Base-by-base conservation (phyloP, 306 rosid species). In the Parietaria judaica region DNA sequence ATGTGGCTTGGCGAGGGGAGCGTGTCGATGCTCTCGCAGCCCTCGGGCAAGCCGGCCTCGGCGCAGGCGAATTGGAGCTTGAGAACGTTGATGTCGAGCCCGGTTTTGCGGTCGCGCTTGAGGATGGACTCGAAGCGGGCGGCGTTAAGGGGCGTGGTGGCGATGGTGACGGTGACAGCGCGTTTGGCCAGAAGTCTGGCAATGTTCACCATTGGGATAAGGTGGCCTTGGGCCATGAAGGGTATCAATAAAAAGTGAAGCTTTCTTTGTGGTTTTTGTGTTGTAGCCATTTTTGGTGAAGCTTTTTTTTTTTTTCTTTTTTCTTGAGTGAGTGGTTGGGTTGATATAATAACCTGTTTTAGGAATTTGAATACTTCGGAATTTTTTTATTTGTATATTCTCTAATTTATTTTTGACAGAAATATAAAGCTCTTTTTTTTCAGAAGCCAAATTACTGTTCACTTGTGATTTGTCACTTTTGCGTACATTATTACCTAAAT, bases 201-300 rank as follows among this genome's bases (percentile, higher is more conserved):
- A 10, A 66, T 66, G 52, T 70, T 63, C 36, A 58, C 54, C 72
- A 65, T 66, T 15, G 80, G 76, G 15, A 70, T 56, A 41, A 66
- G 39, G 66, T 75, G 80, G 65, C 80, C 72, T 15, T 61, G 61
- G 10, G 63, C n/a, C 72, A 66, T 11, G 0, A 61, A 7, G 0
- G 80, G 76, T 4, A 75, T 36, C 45, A 74, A 4, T 5, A 74
- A 11, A 58, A 74, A 68, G 70, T 74, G 74, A 43, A 68, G 70
- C 14, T 12, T 51, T 46, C 13, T 46, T 7, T n/a, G 15, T 63
- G 65, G 54, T n/a, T n/a, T 14, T 60, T 44, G 14, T 23, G 31
- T 23, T 23, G 57, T 17, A 66, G 51, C 67, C 68, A 54, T 72
- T 54, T 5, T 13, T 10, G 50, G 6, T 9, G 36, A n/a, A 41